phyloP scores from a whole-genome alignment of 108 stramenopile genomes.

The Epithemia pelagica region DNA sequence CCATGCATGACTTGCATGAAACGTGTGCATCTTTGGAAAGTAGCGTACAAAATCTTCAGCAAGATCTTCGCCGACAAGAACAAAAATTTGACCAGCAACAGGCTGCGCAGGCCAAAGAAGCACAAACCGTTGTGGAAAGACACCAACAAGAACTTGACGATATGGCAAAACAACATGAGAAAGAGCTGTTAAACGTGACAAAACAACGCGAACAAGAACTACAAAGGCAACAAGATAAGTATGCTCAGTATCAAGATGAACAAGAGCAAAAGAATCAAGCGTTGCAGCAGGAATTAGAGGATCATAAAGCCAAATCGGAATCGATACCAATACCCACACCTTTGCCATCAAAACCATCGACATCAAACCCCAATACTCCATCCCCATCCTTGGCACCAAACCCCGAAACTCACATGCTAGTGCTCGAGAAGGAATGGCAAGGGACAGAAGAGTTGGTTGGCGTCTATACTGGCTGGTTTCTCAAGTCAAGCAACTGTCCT shows the following conservation, averaged over 20 bases:
- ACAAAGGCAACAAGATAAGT: neutral
- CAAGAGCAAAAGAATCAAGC: neutral
- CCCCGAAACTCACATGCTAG: neutral
- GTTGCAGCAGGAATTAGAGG: neutral
- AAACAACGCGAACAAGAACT: constrained; percentile 5
- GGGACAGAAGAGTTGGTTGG: constrained; percentile 12
- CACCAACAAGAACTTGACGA: neutral
- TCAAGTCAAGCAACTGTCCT: constrained; percentile 24
- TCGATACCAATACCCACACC: no score
- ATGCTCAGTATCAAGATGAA: no score
- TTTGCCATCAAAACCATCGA: neutral
- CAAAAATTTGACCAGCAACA: constrained; percentile 3
- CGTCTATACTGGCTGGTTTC: constrained; percentile 36
- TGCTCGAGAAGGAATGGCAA: constrained; percentile 6
- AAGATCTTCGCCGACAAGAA: neutral
- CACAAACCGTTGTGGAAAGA: neutral
- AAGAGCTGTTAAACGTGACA: neutral
- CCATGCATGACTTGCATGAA: neutral
- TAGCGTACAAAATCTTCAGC: neutral
- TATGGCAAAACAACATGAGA: constrained; percentile 1
- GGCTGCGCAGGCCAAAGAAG: neutral
- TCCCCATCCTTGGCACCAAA: neutral
- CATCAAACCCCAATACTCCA: neutral
- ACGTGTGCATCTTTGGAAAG: neutral
- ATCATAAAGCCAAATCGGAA: neutral